Evolutionary conservation across 2,329 filamentous ascomycete species (phyloP), one percentile per base, ranked within the genome.

Genomic region (Trichoderma atroviride): DNA sequence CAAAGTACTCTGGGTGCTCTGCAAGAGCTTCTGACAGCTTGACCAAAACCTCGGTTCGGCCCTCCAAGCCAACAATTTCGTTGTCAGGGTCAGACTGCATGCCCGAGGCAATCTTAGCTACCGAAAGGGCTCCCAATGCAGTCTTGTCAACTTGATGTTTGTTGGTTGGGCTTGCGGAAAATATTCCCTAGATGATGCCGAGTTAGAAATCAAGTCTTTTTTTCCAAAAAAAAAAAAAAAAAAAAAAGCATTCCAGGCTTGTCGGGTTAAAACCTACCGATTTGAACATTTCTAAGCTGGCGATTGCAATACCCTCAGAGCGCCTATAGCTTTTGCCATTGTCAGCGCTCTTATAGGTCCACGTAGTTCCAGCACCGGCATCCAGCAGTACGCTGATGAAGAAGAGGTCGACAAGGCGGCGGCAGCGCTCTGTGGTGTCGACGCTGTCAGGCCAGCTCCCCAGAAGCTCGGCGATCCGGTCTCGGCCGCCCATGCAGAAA

Each of bases 321-420:
- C 96, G 89, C 64, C 89, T 86, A 80, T 95, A 98, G 52, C 91
- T 80, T 71, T 90, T 91, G 69, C 92, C 93, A 72, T 94, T 96
- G 77, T 97, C 94, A 72, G 90, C 90, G 77, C 93, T 97, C 83
- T 92, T 96, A 83, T 97, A 99, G 74, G 89, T 91, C 96, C 96
- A 99, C 73, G 89, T 87, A 3, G 89, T 95, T 52, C 96, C 96
- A 2, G 96, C 94, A 52, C 96, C 96, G 5, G 96, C 93, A 77
- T 96, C 92, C 10, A 96, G 85, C 61, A 96, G 83, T 9, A 96
- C 92, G 61, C 92, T 95, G 72, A 96, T 78, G 53, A 94, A 82
- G 81, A 94, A 94, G 43, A 95, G 85, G 74, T 94, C 92, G 70
- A 95, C 86, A 71, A 95, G 81, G 71, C 92, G 87, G 72, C 92